Evolutionary conservation across 495 filamentous ascomycete species (phyloP), one percentile per base, ranked within the genome.

Genomic region (Neurospora tetrasperma): DNA sequence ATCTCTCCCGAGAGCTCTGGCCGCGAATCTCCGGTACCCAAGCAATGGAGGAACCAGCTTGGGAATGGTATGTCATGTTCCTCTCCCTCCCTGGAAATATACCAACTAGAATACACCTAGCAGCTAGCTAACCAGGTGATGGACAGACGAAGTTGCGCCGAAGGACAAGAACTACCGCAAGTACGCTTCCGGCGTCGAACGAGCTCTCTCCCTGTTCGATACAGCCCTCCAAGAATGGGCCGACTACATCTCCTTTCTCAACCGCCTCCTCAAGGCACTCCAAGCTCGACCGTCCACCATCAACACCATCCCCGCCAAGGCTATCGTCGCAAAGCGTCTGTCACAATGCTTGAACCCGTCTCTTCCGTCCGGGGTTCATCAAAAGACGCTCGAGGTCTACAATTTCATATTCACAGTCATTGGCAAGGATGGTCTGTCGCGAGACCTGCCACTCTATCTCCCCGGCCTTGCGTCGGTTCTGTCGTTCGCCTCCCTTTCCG

Each of bases 211-310:
- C 39, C 83, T 97, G 39, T 99, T 98, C 82, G 96, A 99, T 82
- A 94, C 91, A 27, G 89, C 93, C 69, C 85, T 97, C 75, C 93
- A 98, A 82, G 96, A 98, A 89, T 99, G 96, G 96, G 95, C 96
- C 42, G 96, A 99, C 80, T 99, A 99, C 79, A 98, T 99, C 79
- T 97, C 95, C 11, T 98, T 98, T 80, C 85, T 99, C 42, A 94
- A 91, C 77, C 90, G 96, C 42, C 85, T 99, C 35, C 84, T 98
- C 71, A 99, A 98, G 89, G 94, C 96, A 31, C 85, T 99, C 42
- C 96, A 99, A 88, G 87, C 90, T 38, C 91, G 94, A 74, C 94
- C 93, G 12, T 84, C 90, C 48, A 89, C 89, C 70, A 84, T 89
- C 72, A 83, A 88, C 3, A 80, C 89, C 70, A 91, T 99, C 72